phyloP scores from a whole-genome alignment of 257 asterid genomes.

The Solanum ossicruentum region DNA sequence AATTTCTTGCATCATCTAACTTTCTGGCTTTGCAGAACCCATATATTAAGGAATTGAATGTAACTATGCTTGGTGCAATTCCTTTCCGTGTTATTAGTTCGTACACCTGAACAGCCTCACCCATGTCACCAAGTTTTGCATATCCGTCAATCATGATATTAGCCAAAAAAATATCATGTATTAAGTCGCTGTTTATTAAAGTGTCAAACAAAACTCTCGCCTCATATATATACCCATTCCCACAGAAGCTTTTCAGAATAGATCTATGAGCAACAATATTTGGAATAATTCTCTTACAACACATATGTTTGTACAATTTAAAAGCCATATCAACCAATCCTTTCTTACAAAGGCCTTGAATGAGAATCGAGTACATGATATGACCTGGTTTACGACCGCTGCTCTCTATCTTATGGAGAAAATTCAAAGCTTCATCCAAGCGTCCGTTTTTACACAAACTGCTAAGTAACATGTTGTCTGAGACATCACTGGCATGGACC shows the following conservation, averaged over 20 bases:
- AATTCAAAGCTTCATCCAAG: conserved; percentile 37
- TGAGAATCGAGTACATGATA: conserved; percentile 42
- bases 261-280: conserved; percentile 31
- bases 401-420: conserved; percentile 39
- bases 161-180: conserved; percentile 45
- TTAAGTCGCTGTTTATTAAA: conserved; percentile 18
- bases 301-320: conserved; percentile 34
- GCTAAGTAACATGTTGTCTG: conserved; percentile 31
- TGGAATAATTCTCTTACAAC: conserved; percentile 25
- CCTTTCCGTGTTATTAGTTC: conserved; percentile 36
- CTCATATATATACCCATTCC: conserved; percentile 29
- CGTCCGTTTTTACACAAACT: conserved; percentile 55
- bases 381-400: conserved; percentile 40
- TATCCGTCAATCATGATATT: conserved; percentile 57
- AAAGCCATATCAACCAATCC: conserved; percentile 38
- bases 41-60: conserved; percentile 59
- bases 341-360: conserved; percentile 57
- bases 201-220: conserved; percentile 50
- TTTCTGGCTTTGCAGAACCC: conserved; percentile 47
- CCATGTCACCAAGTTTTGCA: conserved; percentile 46
- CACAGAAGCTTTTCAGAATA: conserved; percentile 38
- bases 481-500: conserved; percentile 22
- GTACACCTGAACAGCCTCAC: conserved; percentile 40
- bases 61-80: conserved; percentile 44
- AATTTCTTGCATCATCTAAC: conserved; percentile 27